These are phyloP conservation scores for Cyberlindnera suaveolens DNA, from an alignment of 805 yeast genomes.

Conservation along the genomic window DNA sequence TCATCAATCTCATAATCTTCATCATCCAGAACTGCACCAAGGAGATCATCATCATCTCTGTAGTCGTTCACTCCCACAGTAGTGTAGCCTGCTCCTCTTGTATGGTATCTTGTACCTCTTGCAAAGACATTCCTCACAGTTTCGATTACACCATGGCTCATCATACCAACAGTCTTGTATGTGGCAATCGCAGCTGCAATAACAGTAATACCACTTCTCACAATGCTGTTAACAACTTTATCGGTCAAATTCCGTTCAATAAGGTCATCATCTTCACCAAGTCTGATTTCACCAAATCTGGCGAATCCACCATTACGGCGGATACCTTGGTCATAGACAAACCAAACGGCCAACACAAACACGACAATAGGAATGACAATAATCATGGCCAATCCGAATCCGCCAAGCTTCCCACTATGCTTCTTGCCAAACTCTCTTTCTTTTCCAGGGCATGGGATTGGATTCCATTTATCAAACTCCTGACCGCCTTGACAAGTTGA, in stretches of 20 bases:
- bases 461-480: slow-evolving; percentile 55
- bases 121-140: slow-evolving; percentile 13
- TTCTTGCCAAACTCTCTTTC: slow-evolving; percentile 50
- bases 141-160: slow-evolving; percentile 13
- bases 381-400: slow-evolving; percentile 46
- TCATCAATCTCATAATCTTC: slow-evolving; percentile 23
- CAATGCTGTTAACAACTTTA: slow-evolving; percentile 45
- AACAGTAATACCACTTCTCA: slow-evolving; percentile 28
- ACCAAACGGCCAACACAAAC: slow-evolving; percentile 37
- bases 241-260: slow-evolving; percentile 50
- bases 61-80: slow-evolving; percentile 16
- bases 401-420: slow-evolving; percentile 44
- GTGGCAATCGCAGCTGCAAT: slow-evolving; percentile 28
- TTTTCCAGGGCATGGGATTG: slow-evolving; percentile 87
- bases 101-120: slow-evolving; percentile 17
- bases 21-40: slow-evolving; percentile 21
- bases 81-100: slow-evolving; percentile 19
- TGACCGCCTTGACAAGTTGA: slow-evolving; percentile 85
- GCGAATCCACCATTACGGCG: slow-evolving; percentile 56
- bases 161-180: slow-evolving; percentile 24
- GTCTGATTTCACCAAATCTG: slow-evolving; percentile 83
- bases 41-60: slow-evolving; percentile 19
- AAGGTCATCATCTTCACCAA: slow-evolving; percentile 74
- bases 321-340: slow-evolving; percentile 70
- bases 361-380: slow-evolving; percentile 48